These are phyloP conservation scores for Globisporangium canariense DNA, from an alignment of 352 stramenopile genomes.

Conservation along the genomic window DNA sequence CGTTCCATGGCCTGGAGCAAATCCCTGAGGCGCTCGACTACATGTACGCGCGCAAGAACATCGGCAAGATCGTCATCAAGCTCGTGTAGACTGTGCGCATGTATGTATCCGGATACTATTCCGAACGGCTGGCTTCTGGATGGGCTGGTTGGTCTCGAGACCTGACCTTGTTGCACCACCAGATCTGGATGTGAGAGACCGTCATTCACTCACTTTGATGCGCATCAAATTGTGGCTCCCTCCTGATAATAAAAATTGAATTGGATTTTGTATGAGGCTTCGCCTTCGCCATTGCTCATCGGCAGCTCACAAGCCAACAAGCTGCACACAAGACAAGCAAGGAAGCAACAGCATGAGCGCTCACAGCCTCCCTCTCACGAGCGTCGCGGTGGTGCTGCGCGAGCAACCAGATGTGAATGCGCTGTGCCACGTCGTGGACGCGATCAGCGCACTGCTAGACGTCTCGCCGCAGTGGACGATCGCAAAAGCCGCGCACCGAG, in stretches of 20 bases:
- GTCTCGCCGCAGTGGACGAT: slow-evolving; percentile 8
- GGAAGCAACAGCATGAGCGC: not conserved
- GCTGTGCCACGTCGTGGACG: not conserved
- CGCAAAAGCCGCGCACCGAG: not conserved
- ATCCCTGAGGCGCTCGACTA: slow-evolving; percentile 37
- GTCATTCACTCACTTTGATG: no score
- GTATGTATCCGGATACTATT: no score
- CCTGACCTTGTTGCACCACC: no score
- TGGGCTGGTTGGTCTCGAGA: no score
- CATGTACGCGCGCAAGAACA: slow-evolving; percentile 38
- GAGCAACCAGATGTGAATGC: not conserved
- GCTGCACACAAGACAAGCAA: not conserved
- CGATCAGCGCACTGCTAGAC: slow-evolving; percentile 3
- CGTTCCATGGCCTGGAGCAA: slow-evolving; percentile 31
- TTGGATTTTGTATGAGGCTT: no score
- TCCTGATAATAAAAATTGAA: no score
- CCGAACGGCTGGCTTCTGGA: no score
- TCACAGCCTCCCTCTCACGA: not conserved
- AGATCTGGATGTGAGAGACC: no score
- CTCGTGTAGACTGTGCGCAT: slow-evolving; percentile 15
- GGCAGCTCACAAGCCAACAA: not conserved
- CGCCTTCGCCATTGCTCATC: no score
- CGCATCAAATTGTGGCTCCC: no score
- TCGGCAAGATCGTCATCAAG: slow-evolving; percentile 48
- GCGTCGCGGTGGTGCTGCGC: not conserved